Evolutionary conservation across 352 stramenopile species (phyloP).

Genomic region (Globisporangium paroecandrum): DNA sequence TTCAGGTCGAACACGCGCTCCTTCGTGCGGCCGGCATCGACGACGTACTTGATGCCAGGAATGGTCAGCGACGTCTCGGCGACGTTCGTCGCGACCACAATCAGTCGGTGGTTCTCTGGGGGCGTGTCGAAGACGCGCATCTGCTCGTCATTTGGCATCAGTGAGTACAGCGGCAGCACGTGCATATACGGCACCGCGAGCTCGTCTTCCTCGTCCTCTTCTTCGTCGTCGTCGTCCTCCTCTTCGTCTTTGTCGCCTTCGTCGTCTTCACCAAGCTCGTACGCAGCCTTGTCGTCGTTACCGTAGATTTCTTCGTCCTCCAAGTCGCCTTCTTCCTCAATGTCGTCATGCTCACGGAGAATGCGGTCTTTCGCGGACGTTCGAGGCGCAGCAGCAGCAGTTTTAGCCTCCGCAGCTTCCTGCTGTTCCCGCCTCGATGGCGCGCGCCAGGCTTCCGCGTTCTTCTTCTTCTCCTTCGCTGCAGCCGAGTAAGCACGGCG

Average conservation of each 20-base stretch:
- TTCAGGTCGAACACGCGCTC: conserved; percentile 92
- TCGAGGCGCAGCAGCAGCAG: conserved; percentile 13
- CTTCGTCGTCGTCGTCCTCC: conserved; percentile 74
- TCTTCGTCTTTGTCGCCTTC: conserved; percentile 49
- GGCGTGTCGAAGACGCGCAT: conserved; percentile 86
- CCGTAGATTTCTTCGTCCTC: conserved; percentile 66
- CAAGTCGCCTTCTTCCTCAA: conserved; percentile 75
- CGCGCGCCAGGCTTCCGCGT: conserved; percentile 17
- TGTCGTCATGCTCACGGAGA: conserved; percentile 75
- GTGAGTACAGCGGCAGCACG: conserved; percentile 96
- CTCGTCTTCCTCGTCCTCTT: conserved; percentile 78
- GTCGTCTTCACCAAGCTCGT: conserved; percentile 45
- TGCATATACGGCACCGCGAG: conserved; percentile 74
- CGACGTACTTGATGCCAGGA: conserved; percentile 95
- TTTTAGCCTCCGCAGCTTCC: conserved; percentile 5
- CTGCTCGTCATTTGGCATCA: conserved; percentile 96
- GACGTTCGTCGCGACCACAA: conserved; percentile 98
- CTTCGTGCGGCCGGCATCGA: conserved; percentile 96
- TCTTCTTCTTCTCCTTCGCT: conserved; percentile 36
- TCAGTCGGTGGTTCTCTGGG: conserved; percentile 87
- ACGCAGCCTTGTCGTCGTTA: conserved; percentile 38
- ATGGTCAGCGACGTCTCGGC: conserved; percentile 97
- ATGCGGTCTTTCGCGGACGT: conserved; percentile 38
- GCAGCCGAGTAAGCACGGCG: conserved; percentile 42
- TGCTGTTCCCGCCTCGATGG: conserved; percentile 1